Percentiles rank a stretch among this genome's conserved stretches.
Evolutionary conservation across 495 filamentous ascomycete species (phyloP).

Genomic region (Aspergillus conjunctus): DNA sequence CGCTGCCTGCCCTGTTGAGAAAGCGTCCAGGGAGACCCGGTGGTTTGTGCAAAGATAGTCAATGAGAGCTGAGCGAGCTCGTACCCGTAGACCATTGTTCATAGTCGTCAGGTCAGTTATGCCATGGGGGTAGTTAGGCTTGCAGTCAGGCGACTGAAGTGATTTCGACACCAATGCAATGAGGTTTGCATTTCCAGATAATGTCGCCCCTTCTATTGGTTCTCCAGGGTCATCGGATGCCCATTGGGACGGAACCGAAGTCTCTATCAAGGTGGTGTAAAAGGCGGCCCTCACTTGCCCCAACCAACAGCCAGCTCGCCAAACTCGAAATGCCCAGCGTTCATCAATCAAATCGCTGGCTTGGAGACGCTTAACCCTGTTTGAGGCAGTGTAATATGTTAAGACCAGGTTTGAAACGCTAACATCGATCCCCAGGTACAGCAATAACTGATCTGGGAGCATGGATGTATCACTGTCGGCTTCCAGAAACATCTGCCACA

Average conservation of each 20-base stretch:
- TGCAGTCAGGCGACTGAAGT: neutral
- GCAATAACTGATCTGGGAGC: neutral
- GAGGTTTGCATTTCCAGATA: neutral
- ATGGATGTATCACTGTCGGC: neutral
- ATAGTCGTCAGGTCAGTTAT: neutral
- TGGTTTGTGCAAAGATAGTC: neutral
- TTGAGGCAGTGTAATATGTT: neutral
- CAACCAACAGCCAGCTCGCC: neutral
- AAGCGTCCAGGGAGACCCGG: neutral
- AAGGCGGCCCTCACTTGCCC: neutral
- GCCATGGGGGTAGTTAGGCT: neutral
- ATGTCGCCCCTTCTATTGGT: neutral
- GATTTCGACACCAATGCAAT: neutral
- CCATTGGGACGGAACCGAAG: neutral
- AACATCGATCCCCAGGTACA: neutral
- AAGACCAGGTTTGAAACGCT: neutral
- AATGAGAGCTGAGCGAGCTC: neutral
- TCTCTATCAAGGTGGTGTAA: neutral
- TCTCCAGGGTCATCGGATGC: neutral
- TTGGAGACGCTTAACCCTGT: neutral
- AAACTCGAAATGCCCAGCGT: neutral
- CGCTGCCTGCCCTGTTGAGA: neutral
- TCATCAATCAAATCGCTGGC: neutral
- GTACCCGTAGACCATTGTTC: neutral
- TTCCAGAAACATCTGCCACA: neutral